Conservation (phyloP, 192 early-diverging fungal genomes). For the Linnemannia exigua region DNA sequence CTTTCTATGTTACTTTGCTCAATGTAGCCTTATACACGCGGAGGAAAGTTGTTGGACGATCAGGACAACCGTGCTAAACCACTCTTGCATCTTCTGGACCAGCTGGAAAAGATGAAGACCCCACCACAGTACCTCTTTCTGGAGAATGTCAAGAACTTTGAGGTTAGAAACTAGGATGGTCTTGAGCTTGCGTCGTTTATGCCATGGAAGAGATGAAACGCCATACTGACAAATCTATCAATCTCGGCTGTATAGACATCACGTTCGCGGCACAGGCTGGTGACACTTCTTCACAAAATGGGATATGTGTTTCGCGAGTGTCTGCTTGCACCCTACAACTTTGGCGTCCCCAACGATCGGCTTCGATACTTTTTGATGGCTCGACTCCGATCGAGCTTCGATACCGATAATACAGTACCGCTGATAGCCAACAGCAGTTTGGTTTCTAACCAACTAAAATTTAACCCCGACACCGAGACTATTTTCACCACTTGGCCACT, state of each 20-base stretch:
- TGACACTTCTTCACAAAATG: conserved; percentile 65
- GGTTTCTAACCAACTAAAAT: not conserved
- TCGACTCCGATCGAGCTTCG: conserved; percentile 34
- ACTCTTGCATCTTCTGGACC: conserved; percentile 77
- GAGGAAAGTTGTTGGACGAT: conserved; percentile 84
- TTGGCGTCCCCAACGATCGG: conserved; percentile 84
- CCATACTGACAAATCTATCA: not conserved
- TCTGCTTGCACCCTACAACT: conserved; percentile 77
- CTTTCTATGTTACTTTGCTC: not conserved
- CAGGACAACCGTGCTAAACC: conserved; percentile 78
- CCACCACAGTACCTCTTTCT: conserved; percentile 74
- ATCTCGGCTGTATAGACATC: conserved; percentile 61
- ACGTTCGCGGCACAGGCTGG: conserved; percentile 69
- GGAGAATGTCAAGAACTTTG: conserved; percentile 89
- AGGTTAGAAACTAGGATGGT: conserved; percentile 55
- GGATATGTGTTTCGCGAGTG: conserved; percentile 79
- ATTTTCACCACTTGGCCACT: conserved; percentile 66
- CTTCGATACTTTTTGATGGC: conserved; percentile 83
- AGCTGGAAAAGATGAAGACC: conserved; percentile 67
- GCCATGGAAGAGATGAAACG: not conserved
- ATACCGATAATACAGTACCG: not conserved
- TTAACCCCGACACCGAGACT: conserved; percentile 36
- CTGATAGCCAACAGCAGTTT: not conserved
- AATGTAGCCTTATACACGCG: conserved; percentile 73
- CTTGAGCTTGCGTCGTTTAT: not conserved